Evolutionary conservation across 345 rosid species (phyloP).

Genomic region (Psidium friedrichsthalianum): DNA sequence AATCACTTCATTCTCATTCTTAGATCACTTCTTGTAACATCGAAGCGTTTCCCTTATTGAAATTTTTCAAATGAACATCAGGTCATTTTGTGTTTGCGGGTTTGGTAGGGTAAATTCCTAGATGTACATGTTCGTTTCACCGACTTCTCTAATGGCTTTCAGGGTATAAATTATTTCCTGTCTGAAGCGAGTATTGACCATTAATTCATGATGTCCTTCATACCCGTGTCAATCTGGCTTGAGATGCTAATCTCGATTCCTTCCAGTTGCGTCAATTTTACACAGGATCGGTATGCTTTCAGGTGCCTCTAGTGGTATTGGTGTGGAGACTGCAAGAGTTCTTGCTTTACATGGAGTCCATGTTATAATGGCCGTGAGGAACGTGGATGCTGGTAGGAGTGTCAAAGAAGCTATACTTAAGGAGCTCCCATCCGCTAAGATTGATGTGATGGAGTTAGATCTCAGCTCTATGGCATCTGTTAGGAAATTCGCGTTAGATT

Average conservation of each 20-base stretch:
- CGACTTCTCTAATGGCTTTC: background rate
- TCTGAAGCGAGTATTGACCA: background rate
- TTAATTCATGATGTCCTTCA: background rate
- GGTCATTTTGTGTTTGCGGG: background rate
- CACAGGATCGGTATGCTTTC: background rate
- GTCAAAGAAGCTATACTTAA: slow-evolving; percentile 46
- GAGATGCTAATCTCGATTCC: background rate
- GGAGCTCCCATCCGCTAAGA: slow-evolving; percentile 35
- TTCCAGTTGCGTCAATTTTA: background rate
- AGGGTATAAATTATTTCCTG: background rate
- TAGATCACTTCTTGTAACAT: background rate
- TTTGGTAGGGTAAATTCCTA: background rate
- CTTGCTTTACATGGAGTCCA: slow-evolving; percentile 63
- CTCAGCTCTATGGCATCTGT: slow-evolving; percentile 67
- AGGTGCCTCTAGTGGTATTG: slow-evolving; percentile 80
- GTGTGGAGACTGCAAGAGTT: slow-evolving; percentile 55
- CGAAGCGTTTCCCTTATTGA: background rate
- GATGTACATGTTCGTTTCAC: background rate
- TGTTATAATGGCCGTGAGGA: slow-evolving; percentile 56
- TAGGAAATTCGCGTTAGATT: slow-evolving; percentile 48
- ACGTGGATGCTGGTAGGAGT: slow-evolving; percentile 32
- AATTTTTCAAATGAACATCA: background rate
- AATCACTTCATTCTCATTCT: background rate
- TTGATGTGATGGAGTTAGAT: slow-evolving; percentile 63
- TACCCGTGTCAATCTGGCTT: background rate